Base-by-base conservation (phyloP, 768 basidiomycete species). In the Tulasnella sp. region DNA sequence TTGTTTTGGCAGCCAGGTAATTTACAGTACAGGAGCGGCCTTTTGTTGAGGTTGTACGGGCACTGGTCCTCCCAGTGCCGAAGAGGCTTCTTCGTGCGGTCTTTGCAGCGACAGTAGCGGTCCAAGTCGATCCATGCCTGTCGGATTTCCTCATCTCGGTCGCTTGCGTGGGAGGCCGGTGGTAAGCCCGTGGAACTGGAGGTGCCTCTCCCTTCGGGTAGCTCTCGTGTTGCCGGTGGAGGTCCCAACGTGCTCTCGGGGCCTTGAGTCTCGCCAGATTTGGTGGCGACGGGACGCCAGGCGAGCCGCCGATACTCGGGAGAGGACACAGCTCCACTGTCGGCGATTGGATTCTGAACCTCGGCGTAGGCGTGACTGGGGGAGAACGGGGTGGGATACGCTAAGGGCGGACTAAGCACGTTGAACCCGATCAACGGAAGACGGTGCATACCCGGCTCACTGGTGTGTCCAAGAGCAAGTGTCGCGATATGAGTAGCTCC, bases 61-160 rank as follows among this genome's bases (percentile, higher is more conserved):
- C 61, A 67, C 15, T 67, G 61, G 15, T 67, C n/a, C 26, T 67
- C 61, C 61, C 61, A 67, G 61, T 67, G 61, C 26, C 61, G 61
- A 67, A 67, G 61, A 11, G 26, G 15, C 32, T 67, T 67, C 61
- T 67, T 67, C 0, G n/a, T 15, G 26, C 26, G 61, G 32, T 67
- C 61, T 16, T 67, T 32, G 61, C 61, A 67, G 1, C 61, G 61
- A 35, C 61, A 67, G 32, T 26, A 35, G 26, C 61, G n/a, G 0
- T 67, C 16, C 29, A 67, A 35, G 61, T 67, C 29, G 61, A 35
- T 35, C 29, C 15, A 26, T 26, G 2, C 61, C 13, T 35, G 61
- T 32, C 18, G n/a, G 61, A 67, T 67, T 29, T 67, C 61, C 61
- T 67, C 61, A 11, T 67, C 18, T 35, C 61, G 61, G 32, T 67